Conservation (phyloP, 257 asterid species). For the Scutellaria barbata region DNA sequence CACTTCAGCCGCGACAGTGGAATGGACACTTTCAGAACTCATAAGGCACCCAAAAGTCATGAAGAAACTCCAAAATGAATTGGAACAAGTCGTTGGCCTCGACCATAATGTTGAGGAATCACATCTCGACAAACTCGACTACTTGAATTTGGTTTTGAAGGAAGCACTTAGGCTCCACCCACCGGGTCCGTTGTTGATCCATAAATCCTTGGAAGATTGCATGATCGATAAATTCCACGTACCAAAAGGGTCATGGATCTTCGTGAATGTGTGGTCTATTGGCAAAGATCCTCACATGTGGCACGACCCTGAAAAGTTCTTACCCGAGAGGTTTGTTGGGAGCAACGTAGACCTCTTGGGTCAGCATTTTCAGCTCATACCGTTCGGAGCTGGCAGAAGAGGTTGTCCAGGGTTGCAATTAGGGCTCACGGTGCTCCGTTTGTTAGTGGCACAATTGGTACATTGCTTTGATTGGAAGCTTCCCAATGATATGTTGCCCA, state of each 20-base stretch:
- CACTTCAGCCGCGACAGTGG: constrained; percentile 25
- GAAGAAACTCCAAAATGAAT: constrained; percentile 36
- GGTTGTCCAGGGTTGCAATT: constrained; percentile 45
- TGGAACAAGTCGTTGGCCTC: constrained; percentile 31
- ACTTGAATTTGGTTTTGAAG: constrained; percentile 35
- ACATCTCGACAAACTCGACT: constrained; percentile 39
- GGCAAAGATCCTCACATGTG: constrained; percentile 39
- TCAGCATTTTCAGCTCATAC: constrained; percentile 37
- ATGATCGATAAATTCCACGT: constrained; percentile 28
- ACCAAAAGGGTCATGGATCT: constrained; percentile 31
- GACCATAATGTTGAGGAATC: constrained; percentile 37
- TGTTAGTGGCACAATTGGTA: constrained; percentile 42
- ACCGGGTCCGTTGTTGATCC: constrained; percentile 23
- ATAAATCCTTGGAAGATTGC: constrained; percentile 37
- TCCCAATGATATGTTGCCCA: constrained; percentile 19
- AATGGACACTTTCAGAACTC: constrained; percentile 34
- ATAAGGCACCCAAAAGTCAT: constrained; percentile 17
- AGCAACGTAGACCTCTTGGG: constrained; percentile 34
- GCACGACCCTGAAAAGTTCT: constrained; percentile 37
- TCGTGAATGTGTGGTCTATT: constrained; percentile 39
- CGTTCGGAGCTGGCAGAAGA: constrained; percentile 46
- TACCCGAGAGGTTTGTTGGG: constrained; percentile 40
- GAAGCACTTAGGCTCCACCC: constrained; percentile 45
- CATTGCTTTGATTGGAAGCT: constrained; percentile 52
- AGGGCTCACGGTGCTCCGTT: constrained; percentile 34